These are phyloP conservation scores for Wickerhamiella infanticola DNA, from an alignment of 1,139 yeast genomes.

Conservation along the genomic window DNA sequence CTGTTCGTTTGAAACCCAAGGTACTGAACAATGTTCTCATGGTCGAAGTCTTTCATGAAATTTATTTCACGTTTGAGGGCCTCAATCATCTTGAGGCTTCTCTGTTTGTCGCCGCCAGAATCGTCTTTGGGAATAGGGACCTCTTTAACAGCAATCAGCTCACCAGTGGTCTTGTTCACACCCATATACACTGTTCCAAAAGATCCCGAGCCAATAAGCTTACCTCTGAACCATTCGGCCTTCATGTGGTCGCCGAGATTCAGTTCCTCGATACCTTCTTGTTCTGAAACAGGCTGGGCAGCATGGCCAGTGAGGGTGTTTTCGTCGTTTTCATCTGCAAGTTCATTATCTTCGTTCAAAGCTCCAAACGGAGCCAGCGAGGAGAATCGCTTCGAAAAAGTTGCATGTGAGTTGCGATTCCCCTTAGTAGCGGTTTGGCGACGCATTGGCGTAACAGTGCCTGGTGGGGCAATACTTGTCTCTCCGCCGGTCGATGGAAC, in stretches of 20 bases:
- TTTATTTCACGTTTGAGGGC: slow-evolving; percentile 78
- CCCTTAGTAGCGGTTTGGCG: not conserved
- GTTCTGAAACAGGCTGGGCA: slow-evolving; percentile 25
- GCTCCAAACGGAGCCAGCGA: not conserved
- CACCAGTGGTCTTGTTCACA: slow-evolving; percentile 84
- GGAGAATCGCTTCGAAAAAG: not conserved
- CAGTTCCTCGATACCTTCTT: slow-evolving; percentile 25
- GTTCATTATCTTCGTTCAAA: not conserved
- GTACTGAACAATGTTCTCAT: slow-evolving; percentile 84
- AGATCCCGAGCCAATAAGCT: slow-evolving; percentile 86
- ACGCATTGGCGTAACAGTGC: not conserved
- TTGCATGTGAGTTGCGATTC: not conserved
- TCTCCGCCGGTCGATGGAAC: not conserved
- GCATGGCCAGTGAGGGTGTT: slow-evolving; percentile 17
- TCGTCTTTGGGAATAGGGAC: slow-evolving; percentile 44
- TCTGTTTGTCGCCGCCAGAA: slow-evolving; percentile 21
- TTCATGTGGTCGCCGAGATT: slow-evolving; percentile 29
- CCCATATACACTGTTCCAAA: slow-evolving; percentile 91
- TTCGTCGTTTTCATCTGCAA: not conserved
- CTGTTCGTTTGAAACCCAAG: slow-evolving; percentile 67
- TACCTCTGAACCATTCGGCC: slow-evolving; percentile 81
- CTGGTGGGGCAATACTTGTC: not conserved
- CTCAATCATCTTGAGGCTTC: slow-evolving; percentile 54
- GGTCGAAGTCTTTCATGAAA: slow-evolving; percentile 63
- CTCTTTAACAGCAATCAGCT: slow-evolving; percentile 92